Conservation (phyloP, 495 filamentous ascomycete species). For the Trichoderma virens region DNA sequence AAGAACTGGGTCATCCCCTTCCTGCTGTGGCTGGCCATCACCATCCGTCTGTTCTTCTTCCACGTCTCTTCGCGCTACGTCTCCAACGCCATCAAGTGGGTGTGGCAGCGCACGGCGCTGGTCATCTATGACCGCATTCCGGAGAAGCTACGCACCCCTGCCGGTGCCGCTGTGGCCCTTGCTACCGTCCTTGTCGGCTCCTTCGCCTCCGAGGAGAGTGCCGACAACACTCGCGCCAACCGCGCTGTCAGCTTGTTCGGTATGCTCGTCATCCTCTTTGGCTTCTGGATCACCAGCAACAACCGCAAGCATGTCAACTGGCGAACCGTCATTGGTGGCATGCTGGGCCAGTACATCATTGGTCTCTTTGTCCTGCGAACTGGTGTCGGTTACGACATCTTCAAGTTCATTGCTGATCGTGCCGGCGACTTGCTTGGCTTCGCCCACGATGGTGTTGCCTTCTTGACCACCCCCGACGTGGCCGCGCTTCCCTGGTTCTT, state of each 20-base stretch:
- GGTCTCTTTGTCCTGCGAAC: slow-evolving; percentile 82
- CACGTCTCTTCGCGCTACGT: slow-evolving; percentile 61
- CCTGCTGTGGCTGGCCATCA: slow-evolving; percentile 69
- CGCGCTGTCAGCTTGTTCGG: slow-evolving; percentile 77
- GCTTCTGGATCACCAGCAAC: slow-evolving; percentile 61
- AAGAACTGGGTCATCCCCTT: slow-evolving; percentile 80
- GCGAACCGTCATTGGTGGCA: slow-evolving; percentile 81
- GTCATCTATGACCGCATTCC: slow-evolving; percentile 50
- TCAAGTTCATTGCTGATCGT: slow-evolving; percentile 70
- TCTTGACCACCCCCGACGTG: slow-evolving; percentile 54
- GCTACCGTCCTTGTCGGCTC: slow-evolving; percentile 66
- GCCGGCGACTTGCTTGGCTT: slow-evolving; percentile 65
- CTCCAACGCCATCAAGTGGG: slow-evolving; percentile 52
- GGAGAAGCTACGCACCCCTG: slow-evolving; percentile 49
- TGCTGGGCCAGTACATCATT: slow-evolving; percentile 80
- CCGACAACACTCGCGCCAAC: slow-evolving; percentile 69
- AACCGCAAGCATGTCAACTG: slow-evolving; percentile 65
- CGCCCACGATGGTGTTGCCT: slow-evolving; percentile 58
- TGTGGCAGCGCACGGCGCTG: slow-evolving; percentile 58
- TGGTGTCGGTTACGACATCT: slow-evolving; percentile 72
- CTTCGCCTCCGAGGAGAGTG: slow-evolving; percentile 60
- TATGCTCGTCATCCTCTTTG: slow-evolving; percentile 59
- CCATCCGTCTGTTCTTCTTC: slow-evolving; percentile 63
- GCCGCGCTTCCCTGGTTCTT: slow-evolving; percentile 55
- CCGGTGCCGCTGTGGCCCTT: slow-evolving; percentile 52